These are phyloP conservation scores for Annulohypoxylon maeteangense DNA, from an alignment of 495 filamentous ascomycete species.

Conservation along the genomic window DNA sequence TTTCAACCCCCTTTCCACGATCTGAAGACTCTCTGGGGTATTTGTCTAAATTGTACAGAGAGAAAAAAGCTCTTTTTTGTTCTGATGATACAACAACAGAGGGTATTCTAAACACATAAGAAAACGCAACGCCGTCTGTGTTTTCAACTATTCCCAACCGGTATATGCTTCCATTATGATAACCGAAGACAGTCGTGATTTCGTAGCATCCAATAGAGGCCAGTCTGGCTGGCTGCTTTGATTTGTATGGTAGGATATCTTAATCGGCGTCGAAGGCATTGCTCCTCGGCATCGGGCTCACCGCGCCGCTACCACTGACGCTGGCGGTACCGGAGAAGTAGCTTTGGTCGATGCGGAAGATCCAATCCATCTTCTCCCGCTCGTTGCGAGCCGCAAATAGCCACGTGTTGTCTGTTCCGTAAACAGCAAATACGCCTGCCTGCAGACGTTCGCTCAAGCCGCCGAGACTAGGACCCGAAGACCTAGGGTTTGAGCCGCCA, in stretches of 20 bases:
- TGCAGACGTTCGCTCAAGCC: conserved; percentile 64
- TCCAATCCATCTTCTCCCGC: conserved; percentile 93
- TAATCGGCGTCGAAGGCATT: conserved; percentile 26
- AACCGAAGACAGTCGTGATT: conserved; percentile 37
- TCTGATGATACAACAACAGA: conserved; percentile 13
- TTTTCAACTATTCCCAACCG: conserved; percentile 44
- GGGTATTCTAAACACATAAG: conserved; percentile 41
- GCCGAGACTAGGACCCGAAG: conserved; percentile 48
- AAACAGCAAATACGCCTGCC: conserved; percentile 89
- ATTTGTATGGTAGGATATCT: conserved; percentile 17
- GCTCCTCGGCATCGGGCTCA: conserved; percentile 45
- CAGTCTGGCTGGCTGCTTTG: conserved; percentile 26
- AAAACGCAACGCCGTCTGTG: conserved; percentile 38
- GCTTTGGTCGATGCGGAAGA: conserved; percentile 77
- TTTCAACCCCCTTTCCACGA: conserved; percentile 23
- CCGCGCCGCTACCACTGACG: conserved; percentile 47
- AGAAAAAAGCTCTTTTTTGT: conserved; percentile 17
- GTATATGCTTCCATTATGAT: conserved; percentile 44
- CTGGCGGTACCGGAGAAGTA: conserved; percentile 49
- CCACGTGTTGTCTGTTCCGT: conserved; percentile 92
- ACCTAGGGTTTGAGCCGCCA: conserved; percentile 36
- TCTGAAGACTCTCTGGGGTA: conserved; percentile 35
- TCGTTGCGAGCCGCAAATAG: conserved; percentile 90
- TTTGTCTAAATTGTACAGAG: conserved; percentile 38
- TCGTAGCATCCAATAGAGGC: conserved; percentile 38